Base-by-base conservation (phyloP, 768 basidiomycete genomes). In the Zangia roseola region DNA sequence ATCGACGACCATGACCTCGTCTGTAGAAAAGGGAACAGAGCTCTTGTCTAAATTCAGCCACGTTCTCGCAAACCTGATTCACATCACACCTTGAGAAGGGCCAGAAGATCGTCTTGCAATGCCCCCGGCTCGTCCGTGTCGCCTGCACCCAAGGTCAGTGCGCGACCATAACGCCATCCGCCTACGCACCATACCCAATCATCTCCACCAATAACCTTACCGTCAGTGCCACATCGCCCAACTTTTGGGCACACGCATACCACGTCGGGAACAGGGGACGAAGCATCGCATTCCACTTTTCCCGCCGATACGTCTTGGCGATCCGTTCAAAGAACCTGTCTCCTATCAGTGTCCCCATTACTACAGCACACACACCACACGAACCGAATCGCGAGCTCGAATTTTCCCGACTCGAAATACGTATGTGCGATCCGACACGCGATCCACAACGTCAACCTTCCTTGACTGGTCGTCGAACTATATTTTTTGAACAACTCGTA, bases 401-500 rank as follows among this genome's bases (percentile, higher is more conserved):
- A 87, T 61, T 94, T 91, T 0, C 82, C 83, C 3, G 86, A 82
- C 13, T 84, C 76, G 52, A 82, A 80, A 63, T 98, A 94, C 4
- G 88, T 88, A 52, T 88, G 81, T 0, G 93, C 95, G 46, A 99
- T 97, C 26, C 86, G 82, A 65, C 81, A 88, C 4, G 94, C 95
- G 43, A 99, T 87, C 78, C 84, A 91, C n/a, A 95, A 71, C 0
- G 91, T 92, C 53, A 93, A 70, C 10, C 94, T 82, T 3, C 83
- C 82, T 55, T 89, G 90, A n/a, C 76, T 79, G 17, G 70, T 60
- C 30, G 71, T 55, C 1, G 79, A 68, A 36, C 71, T 74, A 59
- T 89, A 80, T 57, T 82, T 86, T 71, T 95, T 97, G 74, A 97
- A 92, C 10, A 93, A 65, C 56, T 95, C 91, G 68, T 99, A 98